Percentiles rank a stretch among this genome's conserved stretches.
Evolutionary conservation across 768 basidiomycete species (phyloP).

Genomic region (Cyclocybe aegerita): DNA sequence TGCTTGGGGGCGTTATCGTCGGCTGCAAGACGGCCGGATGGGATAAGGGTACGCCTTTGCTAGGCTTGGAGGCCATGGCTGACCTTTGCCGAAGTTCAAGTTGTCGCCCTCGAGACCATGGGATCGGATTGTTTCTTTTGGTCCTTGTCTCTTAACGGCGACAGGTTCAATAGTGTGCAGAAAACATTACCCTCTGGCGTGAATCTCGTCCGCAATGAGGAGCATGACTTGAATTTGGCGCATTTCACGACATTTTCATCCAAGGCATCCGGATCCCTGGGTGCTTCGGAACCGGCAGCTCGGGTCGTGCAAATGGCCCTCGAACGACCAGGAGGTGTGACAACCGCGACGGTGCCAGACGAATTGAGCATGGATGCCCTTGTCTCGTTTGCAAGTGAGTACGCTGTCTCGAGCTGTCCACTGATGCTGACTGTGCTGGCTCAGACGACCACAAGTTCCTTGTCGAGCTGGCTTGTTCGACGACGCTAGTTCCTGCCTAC

Average conservation of each 20-base stretch:
- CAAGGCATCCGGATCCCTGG: conserved; percentile 66
- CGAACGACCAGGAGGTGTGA: conserved; percentile 53
- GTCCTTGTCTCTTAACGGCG: conserved; percentile 60
- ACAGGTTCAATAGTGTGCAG: conserved; percentile 27
- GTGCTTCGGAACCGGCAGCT: conserved; percentile 64
- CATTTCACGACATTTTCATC: conserved; percentile 60
- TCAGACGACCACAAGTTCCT: conserved; percentile 76
- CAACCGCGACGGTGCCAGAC: conserved; percentile 63
- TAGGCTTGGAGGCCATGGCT: neutral
- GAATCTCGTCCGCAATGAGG: conserved; percentile 36
- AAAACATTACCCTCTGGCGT: conserved; percentile 42
- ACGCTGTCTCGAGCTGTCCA: neutral
- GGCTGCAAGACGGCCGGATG: conserved; percentile 67
- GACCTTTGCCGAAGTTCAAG: conserved; percentile 43
- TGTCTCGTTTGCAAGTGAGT: conserved; percentile 56
- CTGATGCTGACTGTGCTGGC: neutral
- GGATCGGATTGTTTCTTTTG: conserved; percentile 77
- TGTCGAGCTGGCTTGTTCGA: conserved; percentile 73
- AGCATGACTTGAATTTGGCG: conserved; percentile 51
- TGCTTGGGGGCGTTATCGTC: conserved; percentile 66
- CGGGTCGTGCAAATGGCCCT: conserved; percentile 67
- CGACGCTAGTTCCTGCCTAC: conserved; percentile 69
- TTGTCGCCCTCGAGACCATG: conserved; percentile 68
- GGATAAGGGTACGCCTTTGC: conserved; percentile 57
- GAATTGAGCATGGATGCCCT: conserved; percentile 67